A percentile compares a stretch with the other conserved stretches of the same genome.
Evolutionary conservation across 768 basidiomycete genomes (phyloP).

Genomic region (Amanita pseudoporphyria): DNA sequence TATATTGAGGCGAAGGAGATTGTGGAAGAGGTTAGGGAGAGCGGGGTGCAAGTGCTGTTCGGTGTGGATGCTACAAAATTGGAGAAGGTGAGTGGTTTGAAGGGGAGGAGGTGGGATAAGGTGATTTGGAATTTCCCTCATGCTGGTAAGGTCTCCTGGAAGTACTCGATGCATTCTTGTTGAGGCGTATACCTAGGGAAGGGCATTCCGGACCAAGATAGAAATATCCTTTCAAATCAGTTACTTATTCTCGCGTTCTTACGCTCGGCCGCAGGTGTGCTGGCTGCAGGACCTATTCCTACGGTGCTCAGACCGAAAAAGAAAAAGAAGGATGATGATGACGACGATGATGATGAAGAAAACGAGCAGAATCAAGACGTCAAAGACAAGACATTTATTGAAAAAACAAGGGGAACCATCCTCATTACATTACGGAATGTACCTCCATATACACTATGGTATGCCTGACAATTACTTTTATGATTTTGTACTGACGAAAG

Average conservation of each 20-base stretch:
- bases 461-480: slow-evolving; percentile 15
- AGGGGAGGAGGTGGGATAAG: slow-evolving; percentile 59
- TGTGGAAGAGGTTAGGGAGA: slow-evolving; percentile 40
- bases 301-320: slow-evolving; percentile 27
- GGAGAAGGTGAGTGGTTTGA: slow-evolving; percentile 47
- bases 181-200: slow-evolving; percentile 42
- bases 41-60: slow-evolving; percentile 69
- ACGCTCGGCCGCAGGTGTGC: slow-evolving; percentile 53
- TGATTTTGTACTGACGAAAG: neutral
- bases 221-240: slow-evolving; percentile 90
- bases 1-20: slow-evolving; percentile 66
- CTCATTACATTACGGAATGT: slow-evolving; percentile 84
- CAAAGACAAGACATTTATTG: too few relatives aligned
- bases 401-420: slow-evolving; percentile 52
- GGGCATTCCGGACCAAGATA: slow-evolving; percentile 88
- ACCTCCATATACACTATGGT: slow-evolving; percentile 84
- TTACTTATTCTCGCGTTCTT: slow-evolving; percentile 74
- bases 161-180: neutral
- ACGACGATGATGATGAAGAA: slow-evolving; percentile 34
- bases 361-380: neutral
- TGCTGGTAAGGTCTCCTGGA: slow-evolving; percentile 48
- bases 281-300: slow-evolving; percentile 51
- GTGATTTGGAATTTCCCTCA: slow-evolving; percentile 97
- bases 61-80: slow-evolving; percentile 77
- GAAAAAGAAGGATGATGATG: slow-evolving; percentile 40